A percentile compares a stretch with the other conserved stretches of the same genome.
phyloP scores from a whole-genome alignment of 2,329 filamentous ascomycete species.

The Lachnellula suecica region DNA sequence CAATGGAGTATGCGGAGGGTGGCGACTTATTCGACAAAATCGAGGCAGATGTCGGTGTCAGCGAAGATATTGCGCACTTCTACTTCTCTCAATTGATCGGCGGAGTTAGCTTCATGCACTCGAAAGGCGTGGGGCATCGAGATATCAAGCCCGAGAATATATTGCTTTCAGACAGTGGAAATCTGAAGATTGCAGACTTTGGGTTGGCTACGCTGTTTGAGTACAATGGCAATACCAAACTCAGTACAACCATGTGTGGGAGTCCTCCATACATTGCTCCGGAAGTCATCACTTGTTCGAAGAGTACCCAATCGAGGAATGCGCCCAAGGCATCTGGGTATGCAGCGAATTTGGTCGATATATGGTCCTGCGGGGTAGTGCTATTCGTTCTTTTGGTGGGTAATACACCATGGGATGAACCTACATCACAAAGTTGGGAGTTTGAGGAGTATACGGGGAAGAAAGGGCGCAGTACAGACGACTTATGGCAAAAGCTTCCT shows the following conservation, averaged over 20 bases:
- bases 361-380: conserved; percentile 99
- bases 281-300: conserved; percentile 67
- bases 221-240: conserved; percentile 79
- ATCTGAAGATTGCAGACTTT: conserved; percentile 94
- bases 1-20: conserved; percentile 94
- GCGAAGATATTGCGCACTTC: conserved; percentile 90
- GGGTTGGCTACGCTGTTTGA: conserved; percentile 92
- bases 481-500: conserved; percentile 81
- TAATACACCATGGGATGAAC: conserved; percentile 97
- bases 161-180: conserved; percentile 77
- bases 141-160: conserved; percentile 96
- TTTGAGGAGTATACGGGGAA: conserved; percentile 83
- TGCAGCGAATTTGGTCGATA: conserved; percentile 77
- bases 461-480: conserved; percentile 78
- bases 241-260: conserved; percentile 86
- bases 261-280: conserved; percentile 97
- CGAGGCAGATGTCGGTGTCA: conserved; percentile 93
- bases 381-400: conserved; percentile 92
- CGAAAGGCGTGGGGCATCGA: conserved; percentile 90
- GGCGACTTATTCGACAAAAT: conserved; percentile 99
- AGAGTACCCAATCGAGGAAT: conserved; percentile 44
- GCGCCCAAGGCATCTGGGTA: conserved; percentile 59
- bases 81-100: conserved; percentile 92
- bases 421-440: conserved; percentile 82
- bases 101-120: conserved; percentile 93